Evolutionary conservation across 768 basidiomycete species (phyloP).

Genomic region (Arthromyces matolae): DNA sequence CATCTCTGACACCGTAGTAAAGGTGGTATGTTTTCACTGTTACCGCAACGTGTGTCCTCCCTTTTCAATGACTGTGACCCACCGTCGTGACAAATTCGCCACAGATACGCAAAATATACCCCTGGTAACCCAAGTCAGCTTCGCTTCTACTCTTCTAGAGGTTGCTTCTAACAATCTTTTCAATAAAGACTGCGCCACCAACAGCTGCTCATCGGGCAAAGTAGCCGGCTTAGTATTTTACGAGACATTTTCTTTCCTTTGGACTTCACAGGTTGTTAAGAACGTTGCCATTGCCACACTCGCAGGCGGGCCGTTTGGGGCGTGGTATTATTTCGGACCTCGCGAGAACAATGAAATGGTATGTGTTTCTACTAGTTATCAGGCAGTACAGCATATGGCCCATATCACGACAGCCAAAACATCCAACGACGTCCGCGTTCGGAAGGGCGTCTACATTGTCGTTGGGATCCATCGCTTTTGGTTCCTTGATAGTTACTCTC

Average conservation of each 20-base stretch:
- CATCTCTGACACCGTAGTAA: constrained; percentile 7
- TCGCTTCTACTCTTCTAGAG: constrained; percentile 26
- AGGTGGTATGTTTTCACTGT: constrained; percentile 78
- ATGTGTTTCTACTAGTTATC: no score
- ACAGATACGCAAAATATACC: constrained; percentile 64
- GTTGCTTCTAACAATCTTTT: background rate
- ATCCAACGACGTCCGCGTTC: constrained; percentile 69
- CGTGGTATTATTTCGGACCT: constrained; percentile 86
- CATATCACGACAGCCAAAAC: constrained; percentile 65
- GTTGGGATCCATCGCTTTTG: constrained; percentile 83
- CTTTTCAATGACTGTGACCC: background rate
- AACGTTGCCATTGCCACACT: constrained; percentile 78
- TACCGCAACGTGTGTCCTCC: constrained; percentile 56
- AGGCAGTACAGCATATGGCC: no score
- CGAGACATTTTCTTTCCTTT: constrained; percentile 78
- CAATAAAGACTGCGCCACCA: constrained; percentile 13
- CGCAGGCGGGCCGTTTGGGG: constrained; percentile 74
- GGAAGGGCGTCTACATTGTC: constrained; percentile 74
- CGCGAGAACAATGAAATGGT: constrained; percentile 62
- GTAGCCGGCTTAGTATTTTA: constrained; percentile 79
- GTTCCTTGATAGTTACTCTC: constrained; percentile 77
- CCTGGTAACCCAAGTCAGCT: constrained; percentile 63
- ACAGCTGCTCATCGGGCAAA: constrained; percentile 63
- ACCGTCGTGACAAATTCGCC: background rate
- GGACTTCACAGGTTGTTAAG: constrained; percentile 79